Evolutionary conservation across 257 asterid species (phyloP).

Genomic region (Cynanchum wilfordii): DNA sequence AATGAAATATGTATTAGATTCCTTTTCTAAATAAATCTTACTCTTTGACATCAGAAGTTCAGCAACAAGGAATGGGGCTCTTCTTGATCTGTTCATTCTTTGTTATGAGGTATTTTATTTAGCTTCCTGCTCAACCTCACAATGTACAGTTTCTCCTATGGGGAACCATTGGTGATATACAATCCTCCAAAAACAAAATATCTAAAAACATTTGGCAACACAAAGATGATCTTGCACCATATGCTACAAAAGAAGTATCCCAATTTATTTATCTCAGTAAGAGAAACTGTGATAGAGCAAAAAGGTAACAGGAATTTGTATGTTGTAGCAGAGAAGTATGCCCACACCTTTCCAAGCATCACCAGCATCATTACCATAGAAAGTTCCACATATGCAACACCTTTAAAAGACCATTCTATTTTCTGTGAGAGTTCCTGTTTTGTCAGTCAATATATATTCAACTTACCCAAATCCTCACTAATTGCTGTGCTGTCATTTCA

Average conservation of each 20-base stretch:
- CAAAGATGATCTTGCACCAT: no score
- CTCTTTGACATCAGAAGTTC: not conserved
- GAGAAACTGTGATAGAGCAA: no score
- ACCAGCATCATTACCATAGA: slow-evolving; percentile 78
- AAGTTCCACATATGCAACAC: slow-evolving; percentile 78
- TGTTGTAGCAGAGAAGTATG: not conserved
- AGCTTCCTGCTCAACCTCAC: no score
- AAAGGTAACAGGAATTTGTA: not conserved
- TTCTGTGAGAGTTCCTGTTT: slow-evolving; percentile 98
- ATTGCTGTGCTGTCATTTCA: slow-evolving; percentile 89
- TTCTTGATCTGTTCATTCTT: no score
- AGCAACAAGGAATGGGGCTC: no score
- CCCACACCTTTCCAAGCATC: slow-evolving; percentile 75
- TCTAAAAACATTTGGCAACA: no score
- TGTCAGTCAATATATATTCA: slow-evolving; percentile 95
- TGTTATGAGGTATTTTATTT: no score
- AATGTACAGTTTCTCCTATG: no score
- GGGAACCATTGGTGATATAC: no score
- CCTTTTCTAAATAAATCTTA: not conserved
- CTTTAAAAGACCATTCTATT: slow-evolving; percentile 92
- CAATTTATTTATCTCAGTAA: no score
- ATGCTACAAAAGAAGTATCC: no score
- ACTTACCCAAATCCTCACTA: slow-evolving; percentile 99
- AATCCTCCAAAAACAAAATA: no score
- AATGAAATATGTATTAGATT: slow-evolving; percentile 8